Percentiles rank a stretch among this genome's conserved stretches.
phyloP scores from a whole-genome alignment of 345 rosid species.

The Barbarea vulgaris region DNA sequence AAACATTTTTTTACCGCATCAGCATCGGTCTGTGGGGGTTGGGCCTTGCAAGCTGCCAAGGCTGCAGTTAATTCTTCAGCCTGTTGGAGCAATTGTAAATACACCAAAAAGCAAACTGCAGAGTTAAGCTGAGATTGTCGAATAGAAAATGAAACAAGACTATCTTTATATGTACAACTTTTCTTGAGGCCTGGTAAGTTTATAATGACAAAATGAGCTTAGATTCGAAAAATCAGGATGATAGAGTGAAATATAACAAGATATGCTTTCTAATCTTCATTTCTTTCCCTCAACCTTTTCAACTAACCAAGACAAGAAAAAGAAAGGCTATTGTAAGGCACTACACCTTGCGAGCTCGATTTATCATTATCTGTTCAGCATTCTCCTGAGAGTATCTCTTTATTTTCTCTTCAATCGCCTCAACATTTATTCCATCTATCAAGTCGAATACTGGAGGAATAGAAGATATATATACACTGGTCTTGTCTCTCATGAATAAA shows the following conservation, averaged over 20 bases:
- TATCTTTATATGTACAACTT: neutral
- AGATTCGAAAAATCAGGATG: neutral
- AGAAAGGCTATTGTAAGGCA: neutral
- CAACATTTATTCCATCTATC: slow-evolving; percentile 75
- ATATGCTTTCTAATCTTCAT: neutral
- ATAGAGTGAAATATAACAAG: neutral
- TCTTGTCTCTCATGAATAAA: slow-evolving; percentile 8
- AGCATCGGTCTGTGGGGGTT: slow-evolving; percentile 50
- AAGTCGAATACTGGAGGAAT: slow-evolving; percentile 62
- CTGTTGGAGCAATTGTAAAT: slow-evolving; percentile 44
- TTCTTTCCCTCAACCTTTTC: neutral
- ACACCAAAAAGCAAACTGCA: neutral
- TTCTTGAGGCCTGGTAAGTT: slow-evolving; percentile 4
- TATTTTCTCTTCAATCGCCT: slow-evolving; percentile 74
- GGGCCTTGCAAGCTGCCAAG: slow-evolving; percentile 78
- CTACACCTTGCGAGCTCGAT: slow-evolving; percentile 80
- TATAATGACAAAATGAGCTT: neutral
- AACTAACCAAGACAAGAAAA: neutral
- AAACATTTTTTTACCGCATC: slow-evolving; percentile 60
- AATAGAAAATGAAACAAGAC: neutral
- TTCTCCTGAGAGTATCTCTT: slow-evolving; percentile 73
- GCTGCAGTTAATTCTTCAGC: slow-evolving; percentile 93
- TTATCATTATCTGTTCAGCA: slow-evolving; percentile 85
- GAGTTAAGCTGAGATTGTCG: neutral
- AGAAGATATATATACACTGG: neutral